Evolutionary conservation across 2,329 filamentous ascomycete species (phyloP).

Genomic region (Arachnopeziza araneosa): DNA sequence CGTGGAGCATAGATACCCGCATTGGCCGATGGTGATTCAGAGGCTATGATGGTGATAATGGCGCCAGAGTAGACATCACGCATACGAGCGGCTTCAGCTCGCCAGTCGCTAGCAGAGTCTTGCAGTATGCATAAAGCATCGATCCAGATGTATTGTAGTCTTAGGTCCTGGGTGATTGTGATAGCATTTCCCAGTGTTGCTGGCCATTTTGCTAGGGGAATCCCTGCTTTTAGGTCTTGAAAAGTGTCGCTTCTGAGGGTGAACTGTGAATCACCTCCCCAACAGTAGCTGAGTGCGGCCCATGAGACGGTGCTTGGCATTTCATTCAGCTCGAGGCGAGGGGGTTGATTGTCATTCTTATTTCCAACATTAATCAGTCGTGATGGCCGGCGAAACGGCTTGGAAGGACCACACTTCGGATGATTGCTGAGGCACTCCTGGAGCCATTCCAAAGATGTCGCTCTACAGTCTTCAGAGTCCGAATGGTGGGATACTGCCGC

Average conservation of each 20-base stretch:
- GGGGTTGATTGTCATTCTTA: too few relatives aligned
- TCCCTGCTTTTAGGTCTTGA: background rate
- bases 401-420: too few relatives aligned
- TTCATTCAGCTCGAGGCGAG: too few relatives aligned
- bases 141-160: background rate
- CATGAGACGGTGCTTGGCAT: background rate
- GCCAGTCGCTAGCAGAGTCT: conserved; percentile 2
- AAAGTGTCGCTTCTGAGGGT: conserved; percentile 1
- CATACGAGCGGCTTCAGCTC: conserved; percentile 4
- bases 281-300: conserved; percentile 8
- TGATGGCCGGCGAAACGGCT: too few relatives aligned
- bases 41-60: conserved; percentile 2
- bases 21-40: background rate
- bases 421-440: too few relatives aligned
- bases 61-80: conserved; percentile 3
- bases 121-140: conserved; percentile 3
- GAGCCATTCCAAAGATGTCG: too few relatives aligned
- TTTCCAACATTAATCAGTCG: too few relatives aligned
- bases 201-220: conserved; percentile 4
- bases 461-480: too few relatives aligned
- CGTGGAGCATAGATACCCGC: too few relatives aligned
- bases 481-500: too few relatives aligned
- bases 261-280: conserved; percentile 7
- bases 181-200: conserved; percentile 9
- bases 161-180: too few relatives aligned